Evolutionary conservation across 73 alveolate genomes (phyloP).

Genomic region (Durusdinium trenchii): DNA sequence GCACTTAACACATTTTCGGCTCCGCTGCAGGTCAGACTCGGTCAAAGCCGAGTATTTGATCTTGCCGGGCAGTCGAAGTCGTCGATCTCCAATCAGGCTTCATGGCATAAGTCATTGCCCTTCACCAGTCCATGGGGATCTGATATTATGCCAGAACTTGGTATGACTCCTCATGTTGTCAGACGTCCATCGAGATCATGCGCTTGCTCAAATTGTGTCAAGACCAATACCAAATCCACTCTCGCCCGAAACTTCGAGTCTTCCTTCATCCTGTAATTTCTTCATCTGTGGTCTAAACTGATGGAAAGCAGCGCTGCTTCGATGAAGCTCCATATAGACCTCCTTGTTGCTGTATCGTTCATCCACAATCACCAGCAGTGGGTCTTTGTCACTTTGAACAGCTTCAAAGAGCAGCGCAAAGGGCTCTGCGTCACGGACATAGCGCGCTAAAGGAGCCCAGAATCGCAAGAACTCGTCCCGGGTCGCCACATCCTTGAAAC

Average conservation of each 20-base stretch:
- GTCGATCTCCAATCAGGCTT: too few species aligned
- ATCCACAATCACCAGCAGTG: conserved; percentile 63
- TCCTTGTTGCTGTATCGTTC: conserved; percentile 62
- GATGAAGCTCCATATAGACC: conserved; percentile 20
- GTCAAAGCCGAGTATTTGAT: too few species aligned
- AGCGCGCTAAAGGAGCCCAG: conserved; percentile 71
- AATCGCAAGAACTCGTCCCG: conserved; percentile 10
- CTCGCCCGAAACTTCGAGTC: conserved; percentile 52
- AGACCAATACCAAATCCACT: conserved; percentile 56
- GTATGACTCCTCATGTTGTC: too few species aligned
- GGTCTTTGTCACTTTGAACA: conserved; percentile 65
- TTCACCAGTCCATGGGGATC: too few species aligned
- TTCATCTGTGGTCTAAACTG: conserved; percentile 61
- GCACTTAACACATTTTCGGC: too few species aligned
- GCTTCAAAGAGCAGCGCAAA: conserved; percentile 52
- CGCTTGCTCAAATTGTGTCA: conserved; percentile 7
- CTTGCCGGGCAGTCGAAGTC: too few species aligned
- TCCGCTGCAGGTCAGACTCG: too few species aligned
- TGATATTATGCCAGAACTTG: too few species aligned
- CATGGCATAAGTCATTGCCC: too few species aligned
- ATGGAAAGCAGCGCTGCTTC: conserved; percentile 57
- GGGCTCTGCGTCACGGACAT: conserved; percentile 57
- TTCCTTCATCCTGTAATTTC: conserved; percentile 77
- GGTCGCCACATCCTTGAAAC: conserved; percentile 41
- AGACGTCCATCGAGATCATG: too few species aligned